Evolutionary conservation across 2,329 filamentous ascomycete genomes (phyloP).

Genomic region (Fusarium sp.): DNA sequence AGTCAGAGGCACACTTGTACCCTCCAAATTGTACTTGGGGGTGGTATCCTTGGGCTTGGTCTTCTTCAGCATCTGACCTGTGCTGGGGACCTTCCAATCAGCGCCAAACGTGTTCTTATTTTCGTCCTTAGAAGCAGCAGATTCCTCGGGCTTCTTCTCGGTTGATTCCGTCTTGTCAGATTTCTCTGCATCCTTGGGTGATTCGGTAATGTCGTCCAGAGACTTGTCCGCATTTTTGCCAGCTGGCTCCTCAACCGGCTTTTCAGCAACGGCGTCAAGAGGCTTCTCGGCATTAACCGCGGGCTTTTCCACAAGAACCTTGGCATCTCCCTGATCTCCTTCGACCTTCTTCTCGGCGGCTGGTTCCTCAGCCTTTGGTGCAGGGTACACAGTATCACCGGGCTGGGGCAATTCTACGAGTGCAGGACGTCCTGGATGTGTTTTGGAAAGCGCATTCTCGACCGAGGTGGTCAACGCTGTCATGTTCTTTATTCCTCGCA

Average conservation of each 20-base stretch:
- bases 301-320: constrained; percentile 46
- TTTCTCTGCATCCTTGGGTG: constrained; percentile 38
- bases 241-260: constrained; percentile 27
- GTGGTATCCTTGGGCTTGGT: constrained; percentile 58
- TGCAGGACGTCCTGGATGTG: constrained; percentile 80
- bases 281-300: constrained; percentile 30
- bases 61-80: constrained; percentile 45
- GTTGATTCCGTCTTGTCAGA: constrained; percentile 39
- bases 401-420: constrained; percentile 74
- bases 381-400: constrained; percentile 64
- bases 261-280: constrained; percentile 16
- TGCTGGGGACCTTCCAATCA: constrained; percentile 45
- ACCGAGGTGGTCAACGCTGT: constrained; percentile 73
- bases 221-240: constrained; percentile 28
- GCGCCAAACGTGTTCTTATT: constrained; percentile 41
- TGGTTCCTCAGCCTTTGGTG: constrained; percentile 26
- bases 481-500: constrained; percentile 75
- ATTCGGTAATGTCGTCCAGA: constrained; percentile 39
- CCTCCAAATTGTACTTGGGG: constrained; percentile 75
- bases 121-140: constrained; percentile 40
- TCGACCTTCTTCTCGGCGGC: constrained; percentile 30
- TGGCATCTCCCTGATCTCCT: constrained; percentile 42
- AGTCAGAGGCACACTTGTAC: constrained; percentile 77
- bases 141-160: constrained; percentile 33
- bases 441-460: constrained; percentile 79